Conservation (phyloP, 2,329 filamentous ascomycete species). For the Colletotrichum tabaci region DNA sequence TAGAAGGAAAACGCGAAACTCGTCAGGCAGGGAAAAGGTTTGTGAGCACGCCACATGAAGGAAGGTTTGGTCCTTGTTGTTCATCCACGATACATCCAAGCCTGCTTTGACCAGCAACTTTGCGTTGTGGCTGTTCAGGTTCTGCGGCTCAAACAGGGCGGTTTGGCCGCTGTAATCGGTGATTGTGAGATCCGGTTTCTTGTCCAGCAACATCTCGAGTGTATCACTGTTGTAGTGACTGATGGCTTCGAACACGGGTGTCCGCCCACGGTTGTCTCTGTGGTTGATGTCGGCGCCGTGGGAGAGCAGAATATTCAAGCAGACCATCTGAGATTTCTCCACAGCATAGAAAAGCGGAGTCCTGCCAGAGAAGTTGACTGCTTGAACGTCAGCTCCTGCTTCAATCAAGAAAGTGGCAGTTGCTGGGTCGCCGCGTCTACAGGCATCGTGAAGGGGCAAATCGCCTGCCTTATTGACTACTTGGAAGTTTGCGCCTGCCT, state of each 20-base stretch:
- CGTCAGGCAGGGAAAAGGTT: too few species aligned
- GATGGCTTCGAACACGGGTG: neutral
- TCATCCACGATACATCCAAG: neutral
- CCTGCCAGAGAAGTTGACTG: accelerated
- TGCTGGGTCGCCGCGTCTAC: accelerated
- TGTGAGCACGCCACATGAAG: neutral
- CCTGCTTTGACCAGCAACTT: neutral
- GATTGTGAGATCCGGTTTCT: neutral
- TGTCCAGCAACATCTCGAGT: neutral
- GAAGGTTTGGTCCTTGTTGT: neutral
- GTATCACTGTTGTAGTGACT: accelerated
- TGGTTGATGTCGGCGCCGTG: neutral
- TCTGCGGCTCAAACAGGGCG: neutral
- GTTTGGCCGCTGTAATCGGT: neutral
- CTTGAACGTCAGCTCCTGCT: neutral
- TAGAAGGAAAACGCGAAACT: accelerated
- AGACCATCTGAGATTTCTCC: accelerated
- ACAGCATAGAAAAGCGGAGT: neutral
- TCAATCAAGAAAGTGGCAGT: neutral
- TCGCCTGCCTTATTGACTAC: accelerated
- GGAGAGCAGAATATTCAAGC: neutral
- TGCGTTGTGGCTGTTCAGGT: accelerated
- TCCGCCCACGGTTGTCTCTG: neutral
- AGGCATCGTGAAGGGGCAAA: neutral
- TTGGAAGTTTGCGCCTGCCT: neutral